Conservation (phyloP, 768 basidiomycete genomes). For the Podaxis sp. region DNA sequence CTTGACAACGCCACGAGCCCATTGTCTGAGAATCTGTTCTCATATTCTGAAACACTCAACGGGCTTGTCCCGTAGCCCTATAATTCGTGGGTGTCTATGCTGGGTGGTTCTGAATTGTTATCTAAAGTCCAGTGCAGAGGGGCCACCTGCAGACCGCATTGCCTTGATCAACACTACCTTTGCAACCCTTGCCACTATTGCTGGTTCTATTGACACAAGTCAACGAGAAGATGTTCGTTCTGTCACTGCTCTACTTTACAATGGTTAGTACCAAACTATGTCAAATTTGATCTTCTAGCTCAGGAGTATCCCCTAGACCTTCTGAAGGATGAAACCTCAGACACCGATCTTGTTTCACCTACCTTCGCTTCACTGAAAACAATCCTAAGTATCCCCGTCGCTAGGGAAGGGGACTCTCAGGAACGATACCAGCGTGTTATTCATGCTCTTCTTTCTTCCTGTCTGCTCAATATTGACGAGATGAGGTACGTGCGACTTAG, state of each 20-base stretch:
- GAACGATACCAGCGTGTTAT: constrained; percentile 59
- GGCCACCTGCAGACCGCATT: constrained; percentile 53
- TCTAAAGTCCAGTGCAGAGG: constrained; percentile 36
- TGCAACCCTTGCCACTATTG: constrained; percentile 57
- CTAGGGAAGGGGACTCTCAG: constrained; percentile 35
- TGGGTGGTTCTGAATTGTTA: background rate
- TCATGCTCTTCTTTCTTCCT: constrained; percentile 83
- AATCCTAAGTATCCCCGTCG: constrained; percentile 56
- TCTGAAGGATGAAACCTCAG: constrained; percentile 81
- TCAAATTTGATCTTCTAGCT: background rate
- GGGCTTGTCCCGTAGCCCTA: constrained; percentile 48
- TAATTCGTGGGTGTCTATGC: constrained; percentile 41
- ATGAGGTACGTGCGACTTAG: constrained; percentile 65
- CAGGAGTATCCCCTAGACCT: constrained; percentile 46
- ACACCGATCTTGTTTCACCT: constrained; percentile 76
- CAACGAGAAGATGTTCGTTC: constrained; percentile 76
- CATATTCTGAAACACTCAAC: constrained; percentile 75
- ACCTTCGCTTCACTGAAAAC: constrained; percentile 78
- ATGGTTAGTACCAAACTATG: constrained; percentile 43
- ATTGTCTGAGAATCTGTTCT: constrained; percentile 82
- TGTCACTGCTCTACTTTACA: constrained; percentile 76
- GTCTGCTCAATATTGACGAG: constrained; percentile 83
- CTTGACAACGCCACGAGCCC: constrained; percentile 48
- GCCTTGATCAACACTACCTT: constrained; percentile 65
- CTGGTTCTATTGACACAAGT: constrained; percentile 48